Evolutionary conservation across 23 red algal species (phyloP).

Genomic region (Agarophyton chilense): DNA sequence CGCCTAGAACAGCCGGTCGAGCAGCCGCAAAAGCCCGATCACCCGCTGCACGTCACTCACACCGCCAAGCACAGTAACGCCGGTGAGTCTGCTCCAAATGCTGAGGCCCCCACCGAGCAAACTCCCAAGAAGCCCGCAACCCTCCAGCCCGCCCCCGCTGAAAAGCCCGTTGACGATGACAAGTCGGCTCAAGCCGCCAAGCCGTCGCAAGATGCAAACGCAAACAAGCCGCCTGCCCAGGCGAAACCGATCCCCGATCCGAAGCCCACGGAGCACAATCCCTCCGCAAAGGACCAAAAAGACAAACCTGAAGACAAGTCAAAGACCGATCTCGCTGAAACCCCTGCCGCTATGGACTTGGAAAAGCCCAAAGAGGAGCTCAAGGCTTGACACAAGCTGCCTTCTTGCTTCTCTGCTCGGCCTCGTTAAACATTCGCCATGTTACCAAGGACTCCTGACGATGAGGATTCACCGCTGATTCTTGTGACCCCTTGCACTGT

Average conservation of each 20-base stretch:
- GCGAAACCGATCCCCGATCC: background rate
- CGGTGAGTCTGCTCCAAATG: background rate
- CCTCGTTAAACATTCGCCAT: background rate
- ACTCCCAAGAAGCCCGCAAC: background rate
- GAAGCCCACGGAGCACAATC: background rate
- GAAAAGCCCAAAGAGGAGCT: constrained; percentile 12
- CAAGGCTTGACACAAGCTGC: background rate
- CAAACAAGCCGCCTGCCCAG: background rate
- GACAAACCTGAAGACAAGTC: background rate
- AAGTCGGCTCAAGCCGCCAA: background rate
- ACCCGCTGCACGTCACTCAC: background rate
- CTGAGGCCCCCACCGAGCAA: background rate
- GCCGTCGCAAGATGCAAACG: background rate
- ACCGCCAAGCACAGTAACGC: background rate
- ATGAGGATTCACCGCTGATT: background rate
- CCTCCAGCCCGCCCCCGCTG: background rate
- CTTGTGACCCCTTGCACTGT: background rate
- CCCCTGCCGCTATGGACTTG: constrained; percentile 1
- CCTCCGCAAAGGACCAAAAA: background rate
- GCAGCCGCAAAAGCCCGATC: background rate
- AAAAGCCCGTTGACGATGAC: background rate
- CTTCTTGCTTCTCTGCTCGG: background rate
- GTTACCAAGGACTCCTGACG: background rate
- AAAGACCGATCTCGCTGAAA: background rate
- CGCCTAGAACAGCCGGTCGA: background rate